Evolutionary conservation across 345 rosid genomes (phyloP).

Genomic region (Conringia planisiliqua): DNA sequence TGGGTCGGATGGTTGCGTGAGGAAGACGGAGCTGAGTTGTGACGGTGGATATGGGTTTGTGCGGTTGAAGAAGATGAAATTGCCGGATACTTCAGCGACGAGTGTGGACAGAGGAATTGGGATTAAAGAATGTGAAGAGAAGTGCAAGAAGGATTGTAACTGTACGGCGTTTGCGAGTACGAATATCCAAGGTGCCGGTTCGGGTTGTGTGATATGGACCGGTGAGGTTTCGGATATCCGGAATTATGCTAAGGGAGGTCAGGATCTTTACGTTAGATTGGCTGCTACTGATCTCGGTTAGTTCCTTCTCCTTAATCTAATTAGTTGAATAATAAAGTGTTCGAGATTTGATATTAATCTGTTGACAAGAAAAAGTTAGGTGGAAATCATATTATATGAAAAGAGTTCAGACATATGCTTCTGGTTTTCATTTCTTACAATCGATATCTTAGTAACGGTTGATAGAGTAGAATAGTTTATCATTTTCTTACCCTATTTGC

Average conservation of each 20-base stretch:
- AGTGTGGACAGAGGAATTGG: conserved; percentile 39
- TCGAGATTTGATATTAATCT: background rate
- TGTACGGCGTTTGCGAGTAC: conserved; percentile 47
- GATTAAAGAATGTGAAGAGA: conserved; percentile 35
- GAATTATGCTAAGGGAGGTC: conserved; percentile 48
- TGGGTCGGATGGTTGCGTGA: conserved; percentile 68
- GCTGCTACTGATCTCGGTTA: conserved; percentile 78
- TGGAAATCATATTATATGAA: background rate
- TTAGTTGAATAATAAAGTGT: background rate
- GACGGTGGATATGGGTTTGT: conserved; percentile 45
- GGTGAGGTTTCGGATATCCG: conserved; percentile 42
- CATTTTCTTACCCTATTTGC: background rate
- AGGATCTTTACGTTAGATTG: conserved; percentile 67
- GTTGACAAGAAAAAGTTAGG: background rate
- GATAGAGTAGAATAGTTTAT: background rate
- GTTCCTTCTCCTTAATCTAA: conserved; percentile 20
- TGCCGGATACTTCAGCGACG: conserved; percentile 56
- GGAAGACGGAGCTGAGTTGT: conserved; percentile 52
- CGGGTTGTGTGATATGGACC: conserved; percentile 55
- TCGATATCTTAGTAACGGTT: too few species aligned
- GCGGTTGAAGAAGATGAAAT: conserved; percentile 52
- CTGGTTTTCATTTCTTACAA: too few species aligned
- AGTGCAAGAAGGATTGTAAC: conserved; percentile 42
- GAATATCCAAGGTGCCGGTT: conserved; percentile 37
- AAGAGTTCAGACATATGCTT: too few species aligned